phyloP scores from a whole-genome alignment of 805 yeast genomes.

The Saccharomyces eubayanus region DNA sequence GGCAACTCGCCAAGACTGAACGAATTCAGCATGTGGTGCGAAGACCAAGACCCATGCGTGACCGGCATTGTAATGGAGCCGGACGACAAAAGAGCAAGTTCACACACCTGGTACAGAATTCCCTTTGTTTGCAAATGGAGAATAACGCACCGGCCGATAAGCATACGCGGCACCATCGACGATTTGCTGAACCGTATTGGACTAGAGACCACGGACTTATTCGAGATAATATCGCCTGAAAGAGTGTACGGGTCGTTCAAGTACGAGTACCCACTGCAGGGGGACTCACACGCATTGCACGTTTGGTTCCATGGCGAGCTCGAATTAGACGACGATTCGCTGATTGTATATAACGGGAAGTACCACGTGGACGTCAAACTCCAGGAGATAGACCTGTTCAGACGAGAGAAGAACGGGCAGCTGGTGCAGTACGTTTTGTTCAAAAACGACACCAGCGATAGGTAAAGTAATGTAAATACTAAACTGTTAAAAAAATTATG shows the following conservation, averaged over 20 bases:
- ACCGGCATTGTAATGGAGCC: slow-evolving; percentile 21
- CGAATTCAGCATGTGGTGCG: slow-evolving; percentile 26
- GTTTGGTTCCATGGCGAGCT: slow-evolving; percentile 28
- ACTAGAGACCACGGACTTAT: slow-evolving; percentile 16
- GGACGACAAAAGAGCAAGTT: slow-evolving; percentile 2
- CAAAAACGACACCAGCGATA: slow-evolving; percentile 9
- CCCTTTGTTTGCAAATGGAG: slow-evolving; percentile 24
- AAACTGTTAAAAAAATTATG: background rate
- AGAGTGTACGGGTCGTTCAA: slow-evolving; percentile 21
- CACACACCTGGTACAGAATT: slow-evolving; percentile 20
- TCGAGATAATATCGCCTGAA: slow-evolving; percentile 21
- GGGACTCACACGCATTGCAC: slow-evolving; percentile 18
- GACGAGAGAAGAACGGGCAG: slow-evolving; percentile 20
- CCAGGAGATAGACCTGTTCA: slow-evolving; percentile 24
- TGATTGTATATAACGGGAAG: slow-evolving; percentile 25
- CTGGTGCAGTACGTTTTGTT: slow-evolving; percentile 23
- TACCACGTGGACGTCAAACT: slow-evolving; percentile 27
- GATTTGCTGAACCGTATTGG: slow-evolving; percentile 17
- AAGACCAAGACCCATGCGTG: slow-evolving; percentile 26
- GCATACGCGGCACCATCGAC: slow-evolving; percentile 10
- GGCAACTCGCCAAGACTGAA: slow-evolving; percentile 14
- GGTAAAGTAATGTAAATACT: slow-evolving; percentile 1
- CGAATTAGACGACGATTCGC: slow-evolving; percentile 14
- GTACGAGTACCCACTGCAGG: slow-evolving; percentile 23
- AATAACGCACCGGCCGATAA: slow-evolving; percentile 19